Evolutionary conservation across 1,284 basidiomycete species (phyloP).

Genomic region (Trametes sp.): DNA sequence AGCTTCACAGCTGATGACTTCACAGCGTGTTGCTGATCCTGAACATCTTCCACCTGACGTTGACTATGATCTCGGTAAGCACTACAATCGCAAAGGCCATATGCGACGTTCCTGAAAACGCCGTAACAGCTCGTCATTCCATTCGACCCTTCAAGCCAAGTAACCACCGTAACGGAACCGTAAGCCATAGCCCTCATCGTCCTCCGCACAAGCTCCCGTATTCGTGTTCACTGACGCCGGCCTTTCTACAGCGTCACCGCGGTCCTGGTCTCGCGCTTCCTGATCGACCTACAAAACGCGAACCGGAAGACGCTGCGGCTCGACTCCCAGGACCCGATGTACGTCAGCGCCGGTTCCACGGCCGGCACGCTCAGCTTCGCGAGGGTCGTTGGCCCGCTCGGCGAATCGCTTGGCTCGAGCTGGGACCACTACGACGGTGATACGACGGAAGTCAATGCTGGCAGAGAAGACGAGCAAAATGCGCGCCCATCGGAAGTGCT

Average conservation of each 20-base stretch:
- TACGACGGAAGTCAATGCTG: background rate
- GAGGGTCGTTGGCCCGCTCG: constrained; percentile 5
- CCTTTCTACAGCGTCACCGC: background rate
- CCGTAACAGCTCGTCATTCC: constrained; percentile 1
- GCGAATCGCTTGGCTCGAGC: background rate
- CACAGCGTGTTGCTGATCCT: background rate
- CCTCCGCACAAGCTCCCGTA: background rate
- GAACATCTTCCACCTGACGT: background rate
- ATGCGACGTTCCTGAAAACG: background rate
- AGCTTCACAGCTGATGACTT: background rate
- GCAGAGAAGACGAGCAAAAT: background rate
- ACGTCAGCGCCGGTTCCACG: background rate
- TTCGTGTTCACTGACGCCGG: background rate
- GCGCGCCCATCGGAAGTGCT: no score
- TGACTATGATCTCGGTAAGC: constrained; percentile 1
- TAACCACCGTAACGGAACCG: background rate
- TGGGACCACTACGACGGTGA: background rate
- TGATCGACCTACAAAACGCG: background rate
- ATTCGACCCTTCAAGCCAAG: constrained; percentile 1
- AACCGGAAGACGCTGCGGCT: background rate
- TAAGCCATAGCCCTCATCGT: background rate
- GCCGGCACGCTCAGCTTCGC: constrained; percentile 3
- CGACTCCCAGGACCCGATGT: constrained; percentile 1
- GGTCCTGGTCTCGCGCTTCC: constrained; percentile 1
- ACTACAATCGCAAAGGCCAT: background rate